Evolutionary conservation across 371 early-diverging fungal genomes (phyloP), one percentile per base, ranked within the genome.

Genomic region (Rhizomucor pusillus): DNA sequence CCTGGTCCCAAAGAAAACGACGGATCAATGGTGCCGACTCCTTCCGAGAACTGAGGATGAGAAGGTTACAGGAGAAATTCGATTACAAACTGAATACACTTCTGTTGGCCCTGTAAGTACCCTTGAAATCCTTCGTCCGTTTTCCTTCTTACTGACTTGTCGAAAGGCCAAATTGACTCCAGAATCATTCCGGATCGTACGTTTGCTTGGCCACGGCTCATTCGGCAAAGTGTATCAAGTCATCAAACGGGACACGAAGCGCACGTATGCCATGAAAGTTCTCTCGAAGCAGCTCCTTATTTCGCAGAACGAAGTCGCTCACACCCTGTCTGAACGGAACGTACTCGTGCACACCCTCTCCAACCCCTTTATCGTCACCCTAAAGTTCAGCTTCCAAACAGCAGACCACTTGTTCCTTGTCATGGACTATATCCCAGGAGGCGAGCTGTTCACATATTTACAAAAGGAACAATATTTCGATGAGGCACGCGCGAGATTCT

Each of bases 221-320:
- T 91, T 90, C 68, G 92, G 92, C 35, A 92, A 91, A 57, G 92
- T 95, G 5, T 78, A 89, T 33, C 86, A 90, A 44, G 90, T 88
- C 34, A 71, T 86, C 23, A 86, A 93, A 54, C 82, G 80, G 45
- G 88, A 90, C 58, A 87, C 87, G 3, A 81, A 76, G 35, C 71
- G 87, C 29, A 82, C 90, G 19, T 89, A 91, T 49, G 94, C 94
- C 4, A 88, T 95, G 83, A 95, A 95, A 62, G 83, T 91, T 5
- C 69, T 91, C 48, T 86, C 78, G 43, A 91, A 95, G 62, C 77
- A 81, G 39, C 81, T 82, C 43, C 79, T 93, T 64, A 77, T 90
- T 22, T 85, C 84, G 48, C 76, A 77, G 29, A 80, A 88, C 44
- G 90, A 91, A 58, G 74, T 89, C 41, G 77, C 74, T 19, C 91